A percentile compares a stretch with the other conserved stretches of the same genome.
Conservation (phyloP, 2,329 filamentous ascomycete species). For the Blastomyces parvus region DNA sequence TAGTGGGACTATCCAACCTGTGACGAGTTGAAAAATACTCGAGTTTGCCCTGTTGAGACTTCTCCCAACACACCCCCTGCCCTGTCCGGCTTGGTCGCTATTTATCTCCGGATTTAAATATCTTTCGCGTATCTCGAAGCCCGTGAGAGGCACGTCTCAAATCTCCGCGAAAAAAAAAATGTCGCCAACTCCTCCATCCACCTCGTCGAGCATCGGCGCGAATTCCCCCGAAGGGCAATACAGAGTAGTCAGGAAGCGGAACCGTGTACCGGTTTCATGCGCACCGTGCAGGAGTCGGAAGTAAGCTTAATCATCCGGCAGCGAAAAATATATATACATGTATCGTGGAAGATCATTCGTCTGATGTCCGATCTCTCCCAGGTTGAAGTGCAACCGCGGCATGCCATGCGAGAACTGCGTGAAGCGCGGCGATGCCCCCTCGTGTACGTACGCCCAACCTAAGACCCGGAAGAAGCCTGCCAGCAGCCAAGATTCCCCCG, state of each 20-base stretch:
- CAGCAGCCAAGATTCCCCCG: constrained; percentile 45
- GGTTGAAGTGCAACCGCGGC: constrained; percentile 84
- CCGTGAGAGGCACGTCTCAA: background rate
- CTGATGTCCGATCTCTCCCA: constrained; percentile 22
- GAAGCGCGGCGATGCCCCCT: constrained; percentile 69
- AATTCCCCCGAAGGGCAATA: constrained; percentile 81
- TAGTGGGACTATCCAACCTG: background rate
- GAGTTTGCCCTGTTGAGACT: background rate
- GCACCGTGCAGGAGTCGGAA: constrained; percentile 86
- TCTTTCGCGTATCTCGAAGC: background rate
- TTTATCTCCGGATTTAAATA: background rate
- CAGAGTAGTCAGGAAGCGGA: constrained; percentile 81
- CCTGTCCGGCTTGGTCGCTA: background rate
- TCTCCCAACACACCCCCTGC: background rate
- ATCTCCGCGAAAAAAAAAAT: constrained; percentile 24
- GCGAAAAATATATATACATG: background rate
- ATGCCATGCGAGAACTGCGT: constrained; percentile 91
- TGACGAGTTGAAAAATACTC: background rate
- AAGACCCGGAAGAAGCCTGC: constrained; percentile 71
- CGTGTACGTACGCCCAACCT: constrained; percentile 75
- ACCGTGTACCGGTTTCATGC: constrained; percentile 84
- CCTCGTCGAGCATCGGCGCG: constrained; percentile 60
- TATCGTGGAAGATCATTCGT: constrained; percentile 4
- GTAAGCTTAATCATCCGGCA: constrained; percentile 42
- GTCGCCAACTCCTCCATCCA: constrained; percentile 39